Evolutionary conservation across 805 yeast genomes (phyloP).

Genomic region (Wickerhamiella sorbophila): DNA sequence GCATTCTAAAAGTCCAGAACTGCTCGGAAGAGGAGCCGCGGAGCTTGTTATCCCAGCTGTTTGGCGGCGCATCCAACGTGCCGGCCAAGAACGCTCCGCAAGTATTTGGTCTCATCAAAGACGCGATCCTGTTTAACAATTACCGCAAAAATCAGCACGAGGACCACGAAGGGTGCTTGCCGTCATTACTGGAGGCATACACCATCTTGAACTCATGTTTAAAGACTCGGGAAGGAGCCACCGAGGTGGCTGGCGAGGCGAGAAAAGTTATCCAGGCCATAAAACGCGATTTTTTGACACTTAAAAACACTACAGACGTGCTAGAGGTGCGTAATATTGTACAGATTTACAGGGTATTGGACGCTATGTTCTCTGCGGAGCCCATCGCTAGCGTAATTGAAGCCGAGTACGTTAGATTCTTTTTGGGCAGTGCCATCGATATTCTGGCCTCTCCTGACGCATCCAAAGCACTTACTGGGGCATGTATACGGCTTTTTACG

Average conservation of each 20-base stretch:
- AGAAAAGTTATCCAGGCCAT: background rate
- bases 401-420: conserved; percentile 1
- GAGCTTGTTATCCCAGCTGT: background rate
- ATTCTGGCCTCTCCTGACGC: background rate
- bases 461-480: conserved; percentile 12
- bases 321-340: conserved; percentile 10
- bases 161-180: background rate
- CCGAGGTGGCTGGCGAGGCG: background rate
- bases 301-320: conserved; percentile 3
- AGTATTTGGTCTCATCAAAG: background rate
- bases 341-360: conserved; percentile 13
- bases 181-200: conserved; percentile 1
- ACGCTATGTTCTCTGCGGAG: conserved; percentile 6
- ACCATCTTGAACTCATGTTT: background rate
- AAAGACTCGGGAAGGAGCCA: background rate
- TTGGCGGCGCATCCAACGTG: background rate
- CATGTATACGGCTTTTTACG: conserved; percentile 8
- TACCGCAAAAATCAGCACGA: background rate
- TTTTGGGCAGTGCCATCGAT: conserved; percentile 1
- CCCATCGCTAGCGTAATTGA: background rate
- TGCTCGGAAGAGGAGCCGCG: background rate
- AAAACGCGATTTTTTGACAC: background rate
- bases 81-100: background rate
- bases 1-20: background rate
- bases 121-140: background rate